Evolutionary conservation across 345 rosid species (phyloP).

Genomic region (Rhizophora apiculata): DNA sequence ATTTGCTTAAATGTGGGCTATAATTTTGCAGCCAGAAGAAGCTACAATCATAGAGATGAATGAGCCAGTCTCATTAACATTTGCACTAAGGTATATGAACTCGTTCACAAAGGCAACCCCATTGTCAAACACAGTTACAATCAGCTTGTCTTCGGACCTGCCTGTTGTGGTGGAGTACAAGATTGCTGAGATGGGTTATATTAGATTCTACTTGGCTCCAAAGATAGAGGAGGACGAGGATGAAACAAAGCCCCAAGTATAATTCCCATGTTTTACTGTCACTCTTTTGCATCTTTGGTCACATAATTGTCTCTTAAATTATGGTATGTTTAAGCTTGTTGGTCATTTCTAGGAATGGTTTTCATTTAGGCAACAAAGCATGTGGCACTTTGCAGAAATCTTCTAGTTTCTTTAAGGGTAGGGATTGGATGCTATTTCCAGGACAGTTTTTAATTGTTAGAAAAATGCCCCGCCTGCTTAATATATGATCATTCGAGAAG

Average conservation of each 20-base stretch:
- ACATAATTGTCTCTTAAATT: background rate
- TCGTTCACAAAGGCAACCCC: conserved; percentile 97
- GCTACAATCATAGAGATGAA: conserved; percentile 85
- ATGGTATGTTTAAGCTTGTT: background rate
- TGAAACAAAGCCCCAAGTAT: conserved; percentile 55
- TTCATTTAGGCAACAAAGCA: background rate
- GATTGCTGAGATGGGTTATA: conserved; percentile 98
- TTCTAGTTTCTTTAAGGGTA: background rate
- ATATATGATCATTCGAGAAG: too few species aligned
- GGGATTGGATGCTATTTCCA: background rate
- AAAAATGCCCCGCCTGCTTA: background rate
- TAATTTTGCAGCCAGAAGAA: conserved; percentile 79
- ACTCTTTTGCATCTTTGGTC: background rate
- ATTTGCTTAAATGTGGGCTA: conserved; percentile 8
- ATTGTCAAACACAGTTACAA: conserved; percentile 69
- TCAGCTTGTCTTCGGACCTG: conserved; percentile 91
- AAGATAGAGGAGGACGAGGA: conserved; percentile 97
- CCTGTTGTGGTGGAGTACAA: conserved; percentile 97
- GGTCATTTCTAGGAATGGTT: background rate
- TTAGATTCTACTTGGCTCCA: conserved; percentile 94
- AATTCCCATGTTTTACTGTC: background rate
- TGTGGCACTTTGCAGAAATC: background rate
- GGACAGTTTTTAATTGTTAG: background rate
- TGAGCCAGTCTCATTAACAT: conserved; percentile 89
- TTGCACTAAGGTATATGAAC: conserved; percentile 94